Conservation (phyloP, 805 yeast species). For the Candida vartiovaarae region DNA sequence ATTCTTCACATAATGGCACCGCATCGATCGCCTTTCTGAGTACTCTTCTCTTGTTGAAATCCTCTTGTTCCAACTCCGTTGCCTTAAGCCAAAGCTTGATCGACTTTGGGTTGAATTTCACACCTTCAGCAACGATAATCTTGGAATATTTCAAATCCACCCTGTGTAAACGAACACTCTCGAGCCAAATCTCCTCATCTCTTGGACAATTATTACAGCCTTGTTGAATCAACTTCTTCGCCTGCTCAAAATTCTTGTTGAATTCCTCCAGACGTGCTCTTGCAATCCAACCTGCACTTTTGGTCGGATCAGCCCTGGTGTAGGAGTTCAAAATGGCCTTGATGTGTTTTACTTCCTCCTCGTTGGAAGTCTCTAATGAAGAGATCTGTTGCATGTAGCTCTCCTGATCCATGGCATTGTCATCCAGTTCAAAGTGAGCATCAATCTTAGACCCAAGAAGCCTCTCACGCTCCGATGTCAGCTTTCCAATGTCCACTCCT, state of each 20-base stretch:
- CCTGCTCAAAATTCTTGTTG: conserved; percentile 47
- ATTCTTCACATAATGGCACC: conserved; percentile 43
- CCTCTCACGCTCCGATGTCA: conserved; percentile 59
- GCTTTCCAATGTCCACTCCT: conserved; percentile 38
- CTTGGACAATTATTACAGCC: conserved; percentile 68
- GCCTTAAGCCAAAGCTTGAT: conserved; percentile 71
- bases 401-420: conserved; percentile 15
- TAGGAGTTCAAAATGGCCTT: conserved; percentile 58
- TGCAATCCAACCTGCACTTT: conserved; percentile 80
- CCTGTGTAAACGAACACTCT: conserved; percentile 57
- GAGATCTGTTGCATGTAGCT: conserved; percentile 35
- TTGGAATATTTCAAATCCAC: conserved; percentile 40
- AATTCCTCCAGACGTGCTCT: conserved; percentile 73
- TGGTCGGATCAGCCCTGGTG: conserved; percentile 63
- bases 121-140: conserved; percentile 57
- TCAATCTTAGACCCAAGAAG: conserved; percentile 51
- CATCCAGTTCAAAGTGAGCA: conserved; percentile 19
- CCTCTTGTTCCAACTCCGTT: conserved; percentile 54
- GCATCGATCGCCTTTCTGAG: conserved; percentile 66
- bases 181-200: conserved; percentile 77
- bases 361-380: conserved; percentile 6
- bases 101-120: conserved; percentile 48
- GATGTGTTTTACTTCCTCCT: conserved; percentile 54
- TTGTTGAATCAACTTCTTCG: conserved; percentile 56
- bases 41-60: conserved; percentile 43